phyloP scores from a whole-genome alignment of 75 land plant species.

The Selaginella tamariscina region DNA sequence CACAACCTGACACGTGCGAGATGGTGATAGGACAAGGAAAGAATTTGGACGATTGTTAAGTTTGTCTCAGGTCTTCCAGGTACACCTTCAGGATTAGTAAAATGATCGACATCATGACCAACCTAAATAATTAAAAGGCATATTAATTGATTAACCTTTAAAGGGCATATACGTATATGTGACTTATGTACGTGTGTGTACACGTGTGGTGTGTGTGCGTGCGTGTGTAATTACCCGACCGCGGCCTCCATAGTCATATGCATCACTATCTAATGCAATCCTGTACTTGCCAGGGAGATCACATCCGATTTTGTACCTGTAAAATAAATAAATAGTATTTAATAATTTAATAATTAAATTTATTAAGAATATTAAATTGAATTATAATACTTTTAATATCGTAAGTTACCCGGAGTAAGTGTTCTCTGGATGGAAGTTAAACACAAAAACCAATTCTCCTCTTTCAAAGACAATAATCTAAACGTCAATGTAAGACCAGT shows the following conservation, averaged over 20 bases:
- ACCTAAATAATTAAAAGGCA: constrained; percentile 33
- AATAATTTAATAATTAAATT: too few species aligned
- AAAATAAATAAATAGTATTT: neutral
- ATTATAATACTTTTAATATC: neutral
- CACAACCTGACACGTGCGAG: constrained; percentile 92
- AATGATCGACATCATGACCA: constrained; percentile 81
- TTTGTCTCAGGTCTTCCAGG: constrained; percentile 93
- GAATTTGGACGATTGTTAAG: constrained; percentile 98
- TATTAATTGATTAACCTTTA: neutral
- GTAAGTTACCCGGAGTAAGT: constrained; percentile 70
- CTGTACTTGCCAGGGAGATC: constrained; percentile 89
- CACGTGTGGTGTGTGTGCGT: too few species aligned
- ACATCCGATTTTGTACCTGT: constrained; percentile 92
- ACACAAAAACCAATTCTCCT: constrained; percentile 87
- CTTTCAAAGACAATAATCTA: constrained; percentile 96
- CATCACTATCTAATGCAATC: constrained; percentile 88
- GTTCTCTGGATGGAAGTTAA: constrained; percentile 85
- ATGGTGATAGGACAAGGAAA: constrained; percentile 68
- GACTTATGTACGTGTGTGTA: too few species aligned
- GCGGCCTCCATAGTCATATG: constrained; percentile 76
- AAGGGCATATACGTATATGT: neutral
- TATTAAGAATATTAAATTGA: too few species aligned
- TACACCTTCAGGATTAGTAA: constrained; percentile 90
- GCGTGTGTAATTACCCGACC: constrained; percentile 84
- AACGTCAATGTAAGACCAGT: too few species aligned